These are phyloP conservation scores for Saccharomycopsis hybrid DNA, from an alignment of 1,139 yeast genomes.

Conservation along the genomic window DNA sequence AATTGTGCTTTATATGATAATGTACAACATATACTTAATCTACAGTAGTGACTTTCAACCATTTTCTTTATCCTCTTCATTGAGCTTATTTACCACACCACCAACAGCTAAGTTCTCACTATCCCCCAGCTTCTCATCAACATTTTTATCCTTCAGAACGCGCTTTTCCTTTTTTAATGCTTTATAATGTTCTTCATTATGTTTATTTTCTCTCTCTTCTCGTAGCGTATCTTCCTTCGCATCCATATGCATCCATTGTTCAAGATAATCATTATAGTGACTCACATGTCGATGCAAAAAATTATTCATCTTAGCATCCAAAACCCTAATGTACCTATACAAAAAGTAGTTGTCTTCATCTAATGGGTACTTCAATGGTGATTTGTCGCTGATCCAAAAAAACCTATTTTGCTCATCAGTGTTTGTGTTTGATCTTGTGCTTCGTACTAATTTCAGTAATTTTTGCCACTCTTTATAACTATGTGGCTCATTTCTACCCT, in stretches of 20 bases:
- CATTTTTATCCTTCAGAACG: too few species aligned
- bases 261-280: constrained; percentile 13
- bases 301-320: constrained; percentile 29
- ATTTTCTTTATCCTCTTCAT: too few species aligned
- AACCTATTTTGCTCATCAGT: constrained; percentile 28
- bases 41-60: too few species aligned
- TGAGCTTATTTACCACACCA: too few species aligned
- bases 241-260: background rate
- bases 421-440: background rate
- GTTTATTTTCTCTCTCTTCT: too few species aligned
- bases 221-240: too few species aligned
- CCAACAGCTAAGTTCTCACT: too few species aligned
- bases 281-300: constrained; percentile 23
- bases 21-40: too few species aligned
- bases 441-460: constrained; percentile 4
- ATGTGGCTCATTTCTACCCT: constrained; percentile 28
- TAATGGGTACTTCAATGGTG: constrained; percentile 63
- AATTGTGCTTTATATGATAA: too few species aligned
- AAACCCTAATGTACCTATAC: constrained; percentile 36
- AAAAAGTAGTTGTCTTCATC: constrained; percentile 61
- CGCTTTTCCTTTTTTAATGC: too few species aligned
- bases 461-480: constrained; percentile 40
- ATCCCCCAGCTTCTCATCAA: too few species aligned
- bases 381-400: constrained; percentile 52
- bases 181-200: too few species aligned